phyloP scores from a whole-genome alignment of 2,329 filamentous ascomycete species.

The Aspergillus arachidicola region DNA sequence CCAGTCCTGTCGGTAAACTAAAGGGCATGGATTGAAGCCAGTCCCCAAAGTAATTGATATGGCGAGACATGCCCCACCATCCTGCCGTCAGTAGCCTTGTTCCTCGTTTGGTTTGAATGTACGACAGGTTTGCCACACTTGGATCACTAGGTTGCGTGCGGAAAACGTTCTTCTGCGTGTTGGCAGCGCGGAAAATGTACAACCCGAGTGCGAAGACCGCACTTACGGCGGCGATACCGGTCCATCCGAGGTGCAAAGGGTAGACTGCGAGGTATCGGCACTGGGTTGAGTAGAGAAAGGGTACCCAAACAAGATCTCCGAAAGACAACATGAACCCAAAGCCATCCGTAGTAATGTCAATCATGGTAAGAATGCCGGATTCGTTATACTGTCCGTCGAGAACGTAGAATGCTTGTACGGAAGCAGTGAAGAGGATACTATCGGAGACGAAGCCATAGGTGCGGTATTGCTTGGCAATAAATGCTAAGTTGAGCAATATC shows the following conservation, averaged over 20 bases:
- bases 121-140: constrained; percentile 74
- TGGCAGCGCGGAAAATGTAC: constrained; percentile 82
- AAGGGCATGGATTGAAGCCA: constrained; percentile 91
- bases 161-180: constrained; percentile 90
- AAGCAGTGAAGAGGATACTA: constrained; percentile 75
- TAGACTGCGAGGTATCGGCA: constrained; percentile 79
- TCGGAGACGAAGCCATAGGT: constrained; percentile 78
- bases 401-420: constrained; percentile 76
- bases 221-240: constrained; percentile 66
- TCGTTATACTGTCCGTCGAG: constrained; percentile 84
- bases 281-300: constrained; percentile 82
- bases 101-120: constrained; percentile 78
- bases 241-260: constrained; percentile 70
- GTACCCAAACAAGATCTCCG: constrained; percentile 86
- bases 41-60: constrained; percentile 93
- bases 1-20: constrained; percentile 77
- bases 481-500: constrained; percentile 79
- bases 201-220: constrained; percentile 70
- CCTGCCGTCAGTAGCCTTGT: constrained; percentile 77
- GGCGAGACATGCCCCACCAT: constrained; percentile 87
- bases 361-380: constrained; percentile 81
- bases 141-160: constrained; percentile 82
- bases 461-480: constrained; percentile 81
- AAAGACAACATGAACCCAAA: constrained; percentile 93
- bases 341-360: constrained; percentile 86